Evolutionary conservation across 257 asterid genomes (phyloP).

Genomic region (Fraxinus cuspidata): DNA sequence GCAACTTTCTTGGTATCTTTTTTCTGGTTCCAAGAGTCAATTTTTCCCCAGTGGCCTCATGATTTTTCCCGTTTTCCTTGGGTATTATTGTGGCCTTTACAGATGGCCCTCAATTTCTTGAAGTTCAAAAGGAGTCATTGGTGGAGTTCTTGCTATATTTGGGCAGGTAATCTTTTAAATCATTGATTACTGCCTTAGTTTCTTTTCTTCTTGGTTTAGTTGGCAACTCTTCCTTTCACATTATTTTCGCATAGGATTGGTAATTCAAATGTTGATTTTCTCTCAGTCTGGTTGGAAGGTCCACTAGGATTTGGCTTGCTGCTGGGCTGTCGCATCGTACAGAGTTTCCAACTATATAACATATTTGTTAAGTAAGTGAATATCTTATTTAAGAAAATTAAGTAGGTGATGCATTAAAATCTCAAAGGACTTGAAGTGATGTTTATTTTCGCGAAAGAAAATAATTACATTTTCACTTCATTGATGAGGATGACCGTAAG

Average conservation of each 20-base stretch:
- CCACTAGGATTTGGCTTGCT: constrained; percentile 91
- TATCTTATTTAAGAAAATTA: constrained; percentile 21
- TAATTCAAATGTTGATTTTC: constrained; percentile 30
- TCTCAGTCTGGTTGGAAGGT: constrained; percentile 89
- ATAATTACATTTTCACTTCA: background rate
- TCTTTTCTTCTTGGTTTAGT: constrained; percentile 1
- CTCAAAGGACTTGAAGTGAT: constrained; percentile 5
- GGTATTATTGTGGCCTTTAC: constrained; percentile 31
- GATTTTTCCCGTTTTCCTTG: constrained; percentile 20
- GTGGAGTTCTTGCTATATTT: constrained; percentile 88
- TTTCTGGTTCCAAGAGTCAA: background rate
- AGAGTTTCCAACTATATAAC: constrained; percentile 75
- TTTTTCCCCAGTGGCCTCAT: background rate
- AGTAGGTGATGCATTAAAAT: constrained; percentile 15
- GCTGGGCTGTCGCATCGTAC: constrained; percentile 78
- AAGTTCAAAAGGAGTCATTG: constrained; percentile 58
- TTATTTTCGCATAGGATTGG: constrained; percentile 26
- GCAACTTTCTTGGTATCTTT: constrained; percentile 3
- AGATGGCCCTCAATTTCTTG: constrained; percentile 71
- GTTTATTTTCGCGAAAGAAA: constrained; percentile 4
- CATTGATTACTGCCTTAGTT: constrained; percentile 10
- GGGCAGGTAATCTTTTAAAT: constrained; percentile 58
- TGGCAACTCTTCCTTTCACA: constrained; percentile 4
- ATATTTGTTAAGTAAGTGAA: constrained; percentile 75
- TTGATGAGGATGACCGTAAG: constrained; percentile 7